Percentiles rank a stretch among this genome's conserved stretches.
These are phyloP conservation scores for Coniella lustricola DNA, from an alignment of 2,329 filamentous ascomycete genomes.

Conservation along the genomic window DNA sequence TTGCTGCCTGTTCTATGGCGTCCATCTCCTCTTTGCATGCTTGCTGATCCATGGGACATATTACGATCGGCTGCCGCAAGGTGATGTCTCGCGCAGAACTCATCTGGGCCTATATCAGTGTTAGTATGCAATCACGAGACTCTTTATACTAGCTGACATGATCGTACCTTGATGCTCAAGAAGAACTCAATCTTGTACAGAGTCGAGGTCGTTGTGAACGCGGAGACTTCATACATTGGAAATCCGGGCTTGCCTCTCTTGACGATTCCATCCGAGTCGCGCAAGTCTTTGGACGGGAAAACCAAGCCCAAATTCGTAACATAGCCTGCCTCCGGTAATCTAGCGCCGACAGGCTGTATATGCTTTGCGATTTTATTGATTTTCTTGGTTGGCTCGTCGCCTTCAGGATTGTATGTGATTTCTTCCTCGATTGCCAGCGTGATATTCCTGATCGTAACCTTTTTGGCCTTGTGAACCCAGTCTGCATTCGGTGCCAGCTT, in stretches of 20 bases:
- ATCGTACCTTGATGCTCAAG: conserved; percentile 76
- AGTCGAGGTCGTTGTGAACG: conserved; percentile 88
- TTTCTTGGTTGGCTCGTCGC: conserved; percentile 88
- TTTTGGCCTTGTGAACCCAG: conserved; percentile 83
- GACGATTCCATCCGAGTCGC: conserved; percentile 82
- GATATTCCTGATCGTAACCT: conserved; percentile 89
- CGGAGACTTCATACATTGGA: conserved; percentile 78
- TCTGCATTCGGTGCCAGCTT: conserved; percentile 88
- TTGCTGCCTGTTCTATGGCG: conserved; percentile 90
- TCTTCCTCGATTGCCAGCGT: conserved; percentile 93
- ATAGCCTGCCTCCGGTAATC: conserved; percentile 84
- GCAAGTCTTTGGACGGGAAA: conserved; percentile 81
- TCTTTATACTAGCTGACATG: neutral
- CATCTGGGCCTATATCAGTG: conserved; percentile 63
- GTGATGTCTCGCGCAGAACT: conserved; percentile 82
- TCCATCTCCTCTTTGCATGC: conserved; percentile 98
- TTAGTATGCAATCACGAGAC: neutral
- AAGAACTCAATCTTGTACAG: conserved; percentile 99
- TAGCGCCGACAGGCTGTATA: conserved; percentile 71
- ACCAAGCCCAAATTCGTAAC: conserved; percentile 87
- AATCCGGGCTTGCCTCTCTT: conserved; percentile 80
- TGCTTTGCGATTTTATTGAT: conserved; percentile 81
- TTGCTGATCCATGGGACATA: conserved; percentile 90
- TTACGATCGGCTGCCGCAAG: conserved; percentile 86
- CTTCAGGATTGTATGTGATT: conserved; percentile 97